These are phyloP conservation scores for Oidiodendron maius DNA, from an alignment of 495 filamentous ascomycete genomes.

Conservation along the genomic window DNA sequence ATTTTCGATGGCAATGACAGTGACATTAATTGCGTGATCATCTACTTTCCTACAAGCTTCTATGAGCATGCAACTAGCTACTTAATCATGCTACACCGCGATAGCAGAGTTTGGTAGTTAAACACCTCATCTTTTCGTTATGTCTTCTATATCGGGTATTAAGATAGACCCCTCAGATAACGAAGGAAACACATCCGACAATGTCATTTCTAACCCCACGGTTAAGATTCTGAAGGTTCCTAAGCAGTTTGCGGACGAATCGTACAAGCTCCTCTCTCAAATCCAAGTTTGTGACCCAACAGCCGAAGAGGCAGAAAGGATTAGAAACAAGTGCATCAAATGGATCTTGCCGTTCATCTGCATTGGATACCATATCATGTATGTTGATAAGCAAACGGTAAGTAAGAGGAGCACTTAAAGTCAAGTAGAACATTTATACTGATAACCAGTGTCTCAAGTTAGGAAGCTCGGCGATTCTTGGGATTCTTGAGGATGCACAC, in stretches of 20 bases:
- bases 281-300: constrained; percentile 32
- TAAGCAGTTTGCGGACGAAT: constrained; percentile 36
- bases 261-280: constrained; percentile 37
- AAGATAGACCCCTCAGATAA: constrained; percentile 5
- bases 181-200: constrained; percentile 2
- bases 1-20: no score
- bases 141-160: background rate
- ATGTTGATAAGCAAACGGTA: constrained; percentile 41
- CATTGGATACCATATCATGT: constrained; percentile 40
- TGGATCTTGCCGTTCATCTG: constrained; percentile 37
- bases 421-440: background rate
- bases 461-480: constrained; percentile 33
- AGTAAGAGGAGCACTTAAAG: background rate
- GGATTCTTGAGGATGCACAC: constrained; percentile 25
- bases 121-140: background rate
- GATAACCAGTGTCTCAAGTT: constrained; percentile 22
- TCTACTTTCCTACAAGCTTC: no score
- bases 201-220: constrained; percentile 3
- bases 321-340: constrained; percentile 34
- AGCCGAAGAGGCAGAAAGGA: constrained; percentile 27
- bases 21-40: no score
- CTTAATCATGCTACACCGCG: no score
- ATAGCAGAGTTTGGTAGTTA: no score
- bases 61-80: no score
- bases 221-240: constrained; percentile 25